Conservation (phyloP, 768 basidiomycete genomes). For the Infundibulicybe gibba region DNA sequence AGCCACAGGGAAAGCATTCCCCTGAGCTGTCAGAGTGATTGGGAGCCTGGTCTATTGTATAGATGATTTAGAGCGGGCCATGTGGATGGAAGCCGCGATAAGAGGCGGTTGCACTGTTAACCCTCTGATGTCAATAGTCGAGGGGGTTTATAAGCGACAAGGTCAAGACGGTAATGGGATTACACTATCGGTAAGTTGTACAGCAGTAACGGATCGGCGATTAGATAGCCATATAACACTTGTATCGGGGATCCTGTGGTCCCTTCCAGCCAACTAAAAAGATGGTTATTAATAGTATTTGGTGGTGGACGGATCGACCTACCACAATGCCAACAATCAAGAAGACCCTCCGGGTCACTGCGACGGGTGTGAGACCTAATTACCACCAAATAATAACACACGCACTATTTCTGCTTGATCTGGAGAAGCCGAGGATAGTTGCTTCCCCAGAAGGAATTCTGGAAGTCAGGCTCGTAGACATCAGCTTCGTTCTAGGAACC, state of each 20-base stretch:
- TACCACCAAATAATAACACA: conserved; percentile 1
- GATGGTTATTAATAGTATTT: neutral
- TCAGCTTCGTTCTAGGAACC: conserved; percentile 42
- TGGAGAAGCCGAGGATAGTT: conserved; percentile 34
- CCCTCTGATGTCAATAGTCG: too few species aligned
- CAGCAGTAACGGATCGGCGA: too few species aligned
- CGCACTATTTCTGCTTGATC: conserved; percentile 47
- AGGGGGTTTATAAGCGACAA: too few species aligned
- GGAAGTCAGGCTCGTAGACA: conserved; percentile 38
- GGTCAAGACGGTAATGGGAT: too few species aligned
- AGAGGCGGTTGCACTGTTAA: too few species aligned
- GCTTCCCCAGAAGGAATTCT: conserved; percentile 37
- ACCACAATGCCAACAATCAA: conserved; percentile 53
- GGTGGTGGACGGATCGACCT: conserved; percentile 7
- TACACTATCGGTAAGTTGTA: too few species aligned
- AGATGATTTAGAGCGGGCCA: too few species aligned
- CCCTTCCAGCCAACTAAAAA: neutral
- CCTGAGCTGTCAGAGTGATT: too few species aligned
- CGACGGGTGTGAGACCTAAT: neutral
- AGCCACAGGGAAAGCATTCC: too few species aligned
- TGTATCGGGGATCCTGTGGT: neutral
- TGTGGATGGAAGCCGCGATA: too few species aligned
- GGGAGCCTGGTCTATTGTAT: too few species aligned
- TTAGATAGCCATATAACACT: neutral
- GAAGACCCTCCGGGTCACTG: conserved; percentile 42